Base-by-base conservation (phyloP, 2,329 filamentous ascomycete genomes). In the Aspergillus piperis region DNA sequence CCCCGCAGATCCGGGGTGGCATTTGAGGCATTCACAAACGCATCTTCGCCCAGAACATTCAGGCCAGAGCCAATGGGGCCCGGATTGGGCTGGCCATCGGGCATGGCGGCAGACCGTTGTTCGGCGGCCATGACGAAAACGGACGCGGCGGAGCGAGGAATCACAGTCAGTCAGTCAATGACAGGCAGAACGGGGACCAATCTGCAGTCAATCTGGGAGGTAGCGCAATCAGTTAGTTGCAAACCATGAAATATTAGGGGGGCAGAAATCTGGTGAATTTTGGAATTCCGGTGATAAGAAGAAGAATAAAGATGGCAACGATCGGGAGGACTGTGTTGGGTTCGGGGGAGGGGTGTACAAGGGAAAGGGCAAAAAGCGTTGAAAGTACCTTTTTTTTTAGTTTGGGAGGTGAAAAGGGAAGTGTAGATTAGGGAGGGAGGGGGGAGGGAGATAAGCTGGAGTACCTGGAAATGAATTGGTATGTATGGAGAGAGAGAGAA, bases 31-130 rank as follows among this genome's bases (percentile, higher is more conserved):
- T 69, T 57, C 19, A 61, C 58, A 57, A 74, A 74, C 7, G 70
- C 69, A 8, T 68, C 66, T 32, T 72, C 62, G 27, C 62, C 67
- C 51, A 73, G 51, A 15, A 67, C 66, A 41, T 67, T 66, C 42
- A 73, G 54, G 6, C 68, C 69, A 17, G 71, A 66, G 7, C 70
- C 71, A 50, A 75, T 69, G 15, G 72, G 59, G 19, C 72, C 65
- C 5, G 71, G 70, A 53, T 74, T 65, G 53, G 70, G 72, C 58
- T 73, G 71, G 50, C 59, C 67, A 27, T 71, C 66, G 55, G 72
- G 67, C 38, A 71, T 62, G 59, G 62, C 60, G 61, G 67, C 66
- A 61, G 64, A 66, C 49, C 62, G 64, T 63, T 66, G 59, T 49
- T 68, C 62, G 55, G 68, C 65, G 60, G 68, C 59, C 70, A 73